phyloP scores from a whole-genome alignment of 192 early-diverging fungal genomes.

The Piromyces sp. region DNA sequence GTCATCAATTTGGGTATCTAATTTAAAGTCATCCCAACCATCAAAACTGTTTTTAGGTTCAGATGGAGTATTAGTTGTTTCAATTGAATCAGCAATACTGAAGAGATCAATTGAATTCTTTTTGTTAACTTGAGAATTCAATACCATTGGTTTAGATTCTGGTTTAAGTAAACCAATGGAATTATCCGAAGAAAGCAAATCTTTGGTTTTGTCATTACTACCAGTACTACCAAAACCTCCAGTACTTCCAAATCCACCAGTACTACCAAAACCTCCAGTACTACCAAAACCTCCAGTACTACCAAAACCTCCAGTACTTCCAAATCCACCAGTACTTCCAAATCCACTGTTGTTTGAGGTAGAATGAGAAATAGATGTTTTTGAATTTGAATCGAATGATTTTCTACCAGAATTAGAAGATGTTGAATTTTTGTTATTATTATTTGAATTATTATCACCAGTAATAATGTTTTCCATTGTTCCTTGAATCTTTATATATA shows the following conservation, averaged over 20 bases:
- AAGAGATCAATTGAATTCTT: neutral
- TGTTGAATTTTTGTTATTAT: neutral
- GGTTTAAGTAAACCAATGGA: neutral
- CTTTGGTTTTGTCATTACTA: neutral
- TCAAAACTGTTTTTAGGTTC: neutral
- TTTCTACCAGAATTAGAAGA: neutral
- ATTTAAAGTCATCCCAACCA: neutral
- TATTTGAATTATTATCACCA: neutral
- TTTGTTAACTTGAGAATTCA: neutral
- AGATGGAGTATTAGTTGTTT: neutral
- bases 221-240: neutral
- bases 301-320: neutral
- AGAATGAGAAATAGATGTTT: neutral
- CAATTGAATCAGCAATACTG: neutral
- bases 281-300: neutral
- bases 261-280: neutral
- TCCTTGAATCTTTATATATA: neutral
- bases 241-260: neutral
- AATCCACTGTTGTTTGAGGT: neutral
- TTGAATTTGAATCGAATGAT: neutral
- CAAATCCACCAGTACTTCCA: neutral
- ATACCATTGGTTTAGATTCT: neutral
- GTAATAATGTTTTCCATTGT: neutral
- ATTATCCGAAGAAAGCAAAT: neutral
- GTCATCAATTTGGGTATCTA: neutral